Evolutionary conservation across 768 basidiomycete genomes (phyloP).

Genomic region (Amanita subjunquillea): DNA sequence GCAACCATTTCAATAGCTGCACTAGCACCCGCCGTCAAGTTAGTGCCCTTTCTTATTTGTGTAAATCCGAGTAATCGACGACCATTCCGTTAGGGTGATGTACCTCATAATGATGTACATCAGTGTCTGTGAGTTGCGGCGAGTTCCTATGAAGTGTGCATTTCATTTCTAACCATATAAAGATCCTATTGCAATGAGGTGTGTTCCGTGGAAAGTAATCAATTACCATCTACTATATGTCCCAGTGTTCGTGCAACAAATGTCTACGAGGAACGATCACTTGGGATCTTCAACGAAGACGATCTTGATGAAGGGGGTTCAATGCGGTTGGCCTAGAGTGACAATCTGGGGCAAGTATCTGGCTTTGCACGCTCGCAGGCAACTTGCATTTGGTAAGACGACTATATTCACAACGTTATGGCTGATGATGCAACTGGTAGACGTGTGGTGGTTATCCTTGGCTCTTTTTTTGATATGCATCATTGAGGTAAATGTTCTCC

Average conservation of each 20-base stretch:
- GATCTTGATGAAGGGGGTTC: constrained; percentile 37
- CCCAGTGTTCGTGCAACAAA: constrained; percentile 82
- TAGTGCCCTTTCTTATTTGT: constrained; percentile 15
- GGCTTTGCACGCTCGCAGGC: constrained; percentile 72
- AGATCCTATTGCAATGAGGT: constrained; percentile 79
- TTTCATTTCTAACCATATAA: not conserved
- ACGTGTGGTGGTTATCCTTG: constrained; percentile 93
- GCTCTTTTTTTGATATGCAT: constrained; percentile 89
- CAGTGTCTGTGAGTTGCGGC: constrained; percentile 54
- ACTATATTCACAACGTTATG: not conserved
- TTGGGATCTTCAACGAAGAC: constrained; percentile 65
- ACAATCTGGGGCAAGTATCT: constrained; percentile 70
- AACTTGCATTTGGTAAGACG: constrained; percentile 78
- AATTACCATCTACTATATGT: not conserved
- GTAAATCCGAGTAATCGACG: not conserved
- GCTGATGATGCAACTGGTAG: constrained; percentile 26
- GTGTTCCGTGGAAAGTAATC: constrained; percentile 3
- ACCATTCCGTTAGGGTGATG: constrained; percentile 45
- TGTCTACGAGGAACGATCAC: constrained; percentile 88
- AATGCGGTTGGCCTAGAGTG: constrained; percentile 33
- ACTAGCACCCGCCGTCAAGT: constrained; percentile 89
- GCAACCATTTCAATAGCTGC: constrained; percentile 57
- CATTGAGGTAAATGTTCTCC: constrained; percentile 56
- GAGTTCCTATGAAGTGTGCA: not conserved
- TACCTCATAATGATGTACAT: constrained; percentile 95